Base-by-base conservation (phyloP, 1,139 yeast species). In the Kluyveromyces sp. region DNA sequence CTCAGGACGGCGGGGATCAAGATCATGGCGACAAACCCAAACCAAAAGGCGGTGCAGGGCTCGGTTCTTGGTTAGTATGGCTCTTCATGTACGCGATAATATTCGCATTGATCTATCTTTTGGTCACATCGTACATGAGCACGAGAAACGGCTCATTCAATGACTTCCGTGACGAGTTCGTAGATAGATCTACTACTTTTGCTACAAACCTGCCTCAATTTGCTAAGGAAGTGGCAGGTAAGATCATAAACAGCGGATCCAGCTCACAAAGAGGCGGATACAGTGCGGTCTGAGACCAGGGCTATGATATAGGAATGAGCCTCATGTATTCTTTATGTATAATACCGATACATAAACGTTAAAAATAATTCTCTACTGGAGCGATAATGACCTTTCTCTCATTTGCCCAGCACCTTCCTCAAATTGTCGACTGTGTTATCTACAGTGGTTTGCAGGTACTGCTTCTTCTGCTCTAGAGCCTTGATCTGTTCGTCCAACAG, bases 211-310 rank as follows among this genome's bases (percentile, higher is more conserved):
- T 86, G 42, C 94, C 96, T 3, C 80, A 78, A 33, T 83, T 89
- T 52, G 58, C 77, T 30, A 73, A 71, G 49, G 96, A 88, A 63
- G 73, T 88, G 3, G 68, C 79, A 36, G 77, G 76, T 46, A 85
- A 81, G 53, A 70, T 89, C 49, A 74, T 87, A 20, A 86, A 94
- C n/a, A 68, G 71, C 39, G 60, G 60, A 12, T 44, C 57, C 17
- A 37, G 53, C 6, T 30, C 54, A 32, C 73, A 73, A 54, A 76
- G 96, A 60, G 95, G 94, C 15, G 96, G 95, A 28, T 88, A 88
- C 62, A 82, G 94, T 61, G 96, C 96, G 29, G 95, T 88, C 8
- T 88, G 70, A 64, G 3, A n/a, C n/a, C n/a, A n/a, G n/a, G n/a
- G n/a, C n/a, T n/a, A n/a, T n/a, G n/a, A n/a, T n/a, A n/a, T n/a